These are phyloP conservation scores for Flaveria linearis DNA, from an alignment of 129 eudicot genomes.

Conservation along the genomic window DNA sequence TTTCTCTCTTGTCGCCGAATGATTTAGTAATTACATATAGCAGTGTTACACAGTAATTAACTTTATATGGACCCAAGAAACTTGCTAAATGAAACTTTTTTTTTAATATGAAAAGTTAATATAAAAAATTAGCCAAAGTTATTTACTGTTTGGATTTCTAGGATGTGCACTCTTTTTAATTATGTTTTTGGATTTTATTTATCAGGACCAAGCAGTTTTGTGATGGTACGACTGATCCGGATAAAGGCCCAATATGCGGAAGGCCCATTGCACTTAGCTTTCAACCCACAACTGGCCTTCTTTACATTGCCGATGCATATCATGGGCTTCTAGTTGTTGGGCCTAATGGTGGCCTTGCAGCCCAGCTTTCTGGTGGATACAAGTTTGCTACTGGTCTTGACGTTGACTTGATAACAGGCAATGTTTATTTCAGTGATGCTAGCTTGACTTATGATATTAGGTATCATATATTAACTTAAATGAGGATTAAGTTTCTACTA, in stretches of 20 bases:
- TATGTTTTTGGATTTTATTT: not conserved
- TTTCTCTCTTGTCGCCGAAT: not conserved
- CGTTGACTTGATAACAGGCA: constrained; percentile 25
- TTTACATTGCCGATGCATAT: constrained; percentile 27
- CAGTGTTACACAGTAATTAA: too few species aligned
- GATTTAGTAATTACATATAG: too few species aligned
- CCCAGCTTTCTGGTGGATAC: constrained; percentile 34
- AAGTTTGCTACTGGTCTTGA: constrained; percentile 23
- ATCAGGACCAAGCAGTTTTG: constrained; percentile 35
- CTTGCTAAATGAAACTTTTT: not conserved
- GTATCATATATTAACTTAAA: not conserved
- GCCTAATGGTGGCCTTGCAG: constrained; percentile 36
- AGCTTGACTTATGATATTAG: constrained; percentile 32
- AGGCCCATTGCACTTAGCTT: constrained; percentile 41
- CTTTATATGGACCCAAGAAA: not conserved
- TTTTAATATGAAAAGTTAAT: not conserved
- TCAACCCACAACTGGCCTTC: constrained; percentile 20
- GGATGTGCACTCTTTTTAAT: not conserved
- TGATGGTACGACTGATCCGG: constrained; percentile 34
- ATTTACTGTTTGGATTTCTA: not conserved
- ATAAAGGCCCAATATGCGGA: constrained; percentile 37
- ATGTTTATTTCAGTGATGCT: constrained; percentile 32
- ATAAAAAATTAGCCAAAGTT: not conserved
- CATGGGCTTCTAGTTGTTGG: constrained; percentile 35
- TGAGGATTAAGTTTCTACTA: not conserved